These are phyloP conservation scores for Sindora glabra DNA, from an alignment of 306 rosid species.

Conservation along the genomic window DNA sequence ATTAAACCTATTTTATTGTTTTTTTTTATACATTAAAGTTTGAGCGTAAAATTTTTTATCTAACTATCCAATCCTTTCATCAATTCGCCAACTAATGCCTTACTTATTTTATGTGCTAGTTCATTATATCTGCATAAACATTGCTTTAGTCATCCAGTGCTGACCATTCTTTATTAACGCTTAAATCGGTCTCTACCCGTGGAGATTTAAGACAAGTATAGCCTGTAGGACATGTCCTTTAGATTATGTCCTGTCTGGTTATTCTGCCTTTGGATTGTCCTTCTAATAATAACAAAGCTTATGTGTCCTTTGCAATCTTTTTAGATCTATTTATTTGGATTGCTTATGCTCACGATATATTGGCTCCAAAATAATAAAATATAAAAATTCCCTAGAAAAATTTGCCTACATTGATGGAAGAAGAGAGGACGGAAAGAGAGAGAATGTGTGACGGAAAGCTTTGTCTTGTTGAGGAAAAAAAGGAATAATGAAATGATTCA, in stretches of 20 bases:
- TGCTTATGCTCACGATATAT: not conserved
- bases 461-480: not conserved
- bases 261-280: not conserved
- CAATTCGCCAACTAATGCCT: no score
- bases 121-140: not conserved
- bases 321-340: not conserved
- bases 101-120: not conserved
- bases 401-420: not conserved
- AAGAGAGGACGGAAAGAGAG: not conserved
- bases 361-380: not conserved
- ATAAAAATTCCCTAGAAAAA: no score
- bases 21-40: no score
- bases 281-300: constrained; percentile 1
- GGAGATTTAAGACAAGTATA: not conserved
- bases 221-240: constrained; percentile 3
- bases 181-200: not conserved
- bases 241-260: not conserved
- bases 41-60: no score
- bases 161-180: not conserved
- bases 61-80: no score
- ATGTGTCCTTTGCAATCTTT: not conserved
- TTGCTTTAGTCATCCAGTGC: constrained; percentile 1
- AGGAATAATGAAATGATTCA: not conserved
- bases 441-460: not conserved
- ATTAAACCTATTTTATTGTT: no score